Conservation (phyloP, 345 rosid species). For the Syzygium oleosum region DNA sequence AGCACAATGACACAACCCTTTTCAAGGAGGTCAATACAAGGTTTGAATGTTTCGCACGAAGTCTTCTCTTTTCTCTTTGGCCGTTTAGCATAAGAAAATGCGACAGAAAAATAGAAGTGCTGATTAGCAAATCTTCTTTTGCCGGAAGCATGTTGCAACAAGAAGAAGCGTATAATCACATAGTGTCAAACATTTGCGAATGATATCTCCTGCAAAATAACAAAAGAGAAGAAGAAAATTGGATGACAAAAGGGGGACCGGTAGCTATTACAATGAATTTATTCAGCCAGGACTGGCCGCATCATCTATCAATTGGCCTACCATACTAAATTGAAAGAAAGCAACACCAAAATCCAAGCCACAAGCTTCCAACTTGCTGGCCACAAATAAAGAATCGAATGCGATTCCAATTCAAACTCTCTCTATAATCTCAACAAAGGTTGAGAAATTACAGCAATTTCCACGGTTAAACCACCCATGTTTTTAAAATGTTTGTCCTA, state of each 20-base stretch:
- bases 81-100: background rate
- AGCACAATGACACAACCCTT: background rate
- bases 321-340: slow-evolving; percentile 4
- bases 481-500: background rate
- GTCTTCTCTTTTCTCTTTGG: background rate
- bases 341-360: background rate
- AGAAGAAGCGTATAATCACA: background rate
- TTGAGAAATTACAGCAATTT: background rate
- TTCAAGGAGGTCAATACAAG: background rate
- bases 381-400: slow-evolving; percentile 7
- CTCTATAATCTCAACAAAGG: background rate
- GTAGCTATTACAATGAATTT: background rate
- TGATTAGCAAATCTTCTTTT: background rate
- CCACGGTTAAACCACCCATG: background rate
- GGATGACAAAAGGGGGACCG: background rate
- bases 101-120: background rate
- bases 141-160: background rate
- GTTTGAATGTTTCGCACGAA: background rate
- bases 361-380: slow-evolving; percentile 17
- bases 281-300: background rate
- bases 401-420: background rate
- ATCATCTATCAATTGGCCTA: slow-evolving; percentile 9
- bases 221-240: background rate
- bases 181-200: background rate
- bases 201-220: background rate